Evolutionary conservation across 1,284 basidiomycete genomes (phyloP).

Genomic region (Fomitopsis palustris): DNA sequence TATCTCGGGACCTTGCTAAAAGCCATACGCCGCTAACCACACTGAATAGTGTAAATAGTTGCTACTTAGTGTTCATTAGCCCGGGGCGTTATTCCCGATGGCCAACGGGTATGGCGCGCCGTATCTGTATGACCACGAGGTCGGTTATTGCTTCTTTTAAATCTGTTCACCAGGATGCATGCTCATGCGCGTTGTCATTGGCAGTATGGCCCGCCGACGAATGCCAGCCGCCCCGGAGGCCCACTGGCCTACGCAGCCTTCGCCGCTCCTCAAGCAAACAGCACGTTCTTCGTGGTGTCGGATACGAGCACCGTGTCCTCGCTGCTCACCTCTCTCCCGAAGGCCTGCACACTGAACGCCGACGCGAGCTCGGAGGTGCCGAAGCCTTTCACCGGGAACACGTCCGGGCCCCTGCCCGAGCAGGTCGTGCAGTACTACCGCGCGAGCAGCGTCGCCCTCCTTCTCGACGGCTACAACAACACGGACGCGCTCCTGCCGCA

Average conservation of each 20-base stretch:
- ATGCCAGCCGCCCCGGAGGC: slow-evolving; percentile 58
- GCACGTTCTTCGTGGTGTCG: slow-evolving; percentile 53
- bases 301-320: slow-evolving; percentile 53
- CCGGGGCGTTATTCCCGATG: not conserved
- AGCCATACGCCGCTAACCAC: too few relatives aligned
- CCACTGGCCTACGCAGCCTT: slow-evolving; percentile 48
- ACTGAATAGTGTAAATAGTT: not conserved
- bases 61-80: not conserved
- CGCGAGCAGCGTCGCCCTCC: slow-evolving; percentile 49
- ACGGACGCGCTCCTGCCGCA: slow-evolving; percentile 35
- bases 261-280: slow-evolving; percentile 34
- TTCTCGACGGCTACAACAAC: slow-evolving; percentile 65
- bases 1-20: too few relatives aligned
- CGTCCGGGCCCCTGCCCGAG: slow-evolving; percentile 41
- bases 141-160: slow-evolving; percentile 12
- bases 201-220: slow-evolving; percentile 53
- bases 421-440: slow-evolving; percentile 58
- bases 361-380: slow-evolving; percentile 20
- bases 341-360: slow-evolving; percentile 41
- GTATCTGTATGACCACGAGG: slow-evolving; percentile 44
- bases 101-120: slow-evolving; percentile 31
- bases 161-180: not conserved
- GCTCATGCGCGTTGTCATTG: not conserved
- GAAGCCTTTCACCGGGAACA: slow-evolving; percentile 29
- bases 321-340: slow-evolving; percentile 44